phyloP scores from a whole-genome alignment of 2,329 filamentous ascomycete species.

The Emericellopsis atlantica region DNA sequence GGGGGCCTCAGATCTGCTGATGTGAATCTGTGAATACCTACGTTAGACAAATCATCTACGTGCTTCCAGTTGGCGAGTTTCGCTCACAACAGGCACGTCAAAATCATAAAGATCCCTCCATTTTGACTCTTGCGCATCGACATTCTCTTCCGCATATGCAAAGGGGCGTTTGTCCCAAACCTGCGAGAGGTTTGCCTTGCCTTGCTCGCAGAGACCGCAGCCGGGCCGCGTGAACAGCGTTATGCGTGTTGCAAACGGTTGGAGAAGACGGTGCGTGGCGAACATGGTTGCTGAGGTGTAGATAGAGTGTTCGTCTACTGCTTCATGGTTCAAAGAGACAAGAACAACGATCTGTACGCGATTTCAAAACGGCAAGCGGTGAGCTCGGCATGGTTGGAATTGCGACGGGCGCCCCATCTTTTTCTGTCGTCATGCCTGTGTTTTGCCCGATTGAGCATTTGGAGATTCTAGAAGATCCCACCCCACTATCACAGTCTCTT shows the following conservation, averaged over 20 bases:
- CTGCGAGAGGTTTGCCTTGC: conserved; percentile 53
- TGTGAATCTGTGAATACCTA: conserved; percentile 34
- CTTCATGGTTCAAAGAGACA: background rate
- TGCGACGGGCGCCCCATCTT: background rate
- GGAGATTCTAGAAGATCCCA: conserved; percentile 27
- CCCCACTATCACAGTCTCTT: conserved; percentile 10
- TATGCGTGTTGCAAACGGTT: conserved; percentile 44
- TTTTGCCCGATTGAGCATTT: conserved; percentile 3
- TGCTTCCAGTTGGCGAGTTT: background rate
- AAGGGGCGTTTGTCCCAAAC: conserved; percentile 58
- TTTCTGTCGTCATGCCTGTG: conserved; percentile 1
- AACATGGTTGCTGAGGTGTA: conserved; percentile 27
- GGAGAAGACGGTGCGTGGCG: conserved; percentile 33
- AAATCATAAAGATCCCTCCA: conserved; percentile 72
- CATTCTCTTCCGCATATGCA: conserved; percentile 54
- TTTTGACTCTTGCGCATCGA: conserved; percentile 49
- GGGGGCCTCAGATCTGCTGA: conserved; percentile 42
- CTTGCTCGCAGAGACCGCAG: conserved; percentile 59
- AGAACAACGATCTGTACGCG: background rate
- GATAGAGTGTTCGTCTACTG: too few relatives aligned
- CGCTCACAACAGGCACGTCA: conserved; percentile 64
- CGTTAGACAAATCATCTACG: background rate
- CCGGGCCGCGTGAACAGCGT: conserved; percentile 64
- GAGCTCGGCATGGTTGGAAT: conserved; percentile 5
- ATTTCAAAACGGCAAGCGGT: conserved; percentile 21